Evolutionary conservation across 75 land plant genomes (phyloP).

Genomic region (Pinus albicaulis): DNA sequence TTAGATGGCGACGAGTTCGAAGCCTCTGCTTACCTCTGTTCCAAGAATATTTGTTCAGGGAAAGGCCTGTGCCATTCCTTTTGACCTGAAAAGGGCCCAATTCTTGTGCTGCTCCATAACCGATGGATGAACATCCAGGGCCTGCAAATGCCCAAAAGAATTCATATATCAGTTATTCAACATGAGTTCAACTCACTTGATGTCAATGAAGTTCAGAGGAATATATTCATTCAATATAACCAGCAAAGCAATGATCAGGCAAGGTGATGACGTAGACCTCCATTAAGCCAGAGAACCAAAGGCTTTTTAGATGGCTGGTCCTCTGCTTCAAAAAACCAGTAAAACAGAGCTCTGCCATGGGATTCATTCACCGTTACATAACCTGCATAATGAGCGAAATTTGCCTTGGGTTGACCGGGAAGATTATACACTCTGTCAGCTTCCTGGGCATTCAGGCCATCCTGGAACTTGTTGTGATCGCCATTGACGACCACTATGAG

Average conservation of each 20-base stretch:
- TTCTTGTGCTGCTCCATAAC: slow-evolving; percentile 71
- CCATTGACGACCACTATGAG: too few species aligned
- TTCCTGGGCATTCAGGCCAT: too few species aligned
- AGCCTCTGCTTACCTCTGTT: slow-evolving; percentile 35
- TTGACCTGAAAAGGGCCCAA: slow-evolving; percentile 65
- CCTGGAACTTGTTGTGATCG: too few species aligned
- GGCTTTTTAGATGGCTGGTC: slow-evolving; percentile 32
- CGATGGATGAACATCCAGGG: slow-evolving; percentile 80
- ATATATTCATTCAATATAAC: too few species aligned
- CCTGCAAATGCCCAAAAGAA: slow-evolving; percentile 38
- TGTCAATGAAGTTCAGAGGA: too few species aligned
- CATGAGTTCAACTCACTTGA: not conserved
- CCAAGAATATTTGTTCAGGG: slow-evolving; percentile 60
- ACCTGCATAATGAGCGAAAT: slow-evolving; percentile 62
- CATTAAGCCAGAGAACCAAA: slow-evolving; percentile 76
- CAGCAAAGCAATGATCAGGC: not conserved
- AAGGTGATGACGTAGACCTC: slow-evolving; percentile 28
- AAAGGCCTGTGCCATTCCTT: slow-evolving; percentile 48
- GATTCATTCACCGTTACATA: slow-evolving; percentile 67
- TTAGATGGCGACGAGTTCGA: not conserved
- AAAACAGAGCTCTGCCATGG: slow-evolving; percentile 80
- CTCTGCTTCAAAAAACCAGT: slow-evolving; percentile 81
- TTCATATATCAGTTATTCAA: not conserved
- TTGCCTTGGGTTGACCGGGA: slow-evolving; percentile 67
- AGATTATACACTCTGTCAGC: slow-evolving; percentile 43